Evolutionary conservation across 192 early-diverging fungal species (phyloP).

Genomic region (Ambispora gerdemannii): DNA sequence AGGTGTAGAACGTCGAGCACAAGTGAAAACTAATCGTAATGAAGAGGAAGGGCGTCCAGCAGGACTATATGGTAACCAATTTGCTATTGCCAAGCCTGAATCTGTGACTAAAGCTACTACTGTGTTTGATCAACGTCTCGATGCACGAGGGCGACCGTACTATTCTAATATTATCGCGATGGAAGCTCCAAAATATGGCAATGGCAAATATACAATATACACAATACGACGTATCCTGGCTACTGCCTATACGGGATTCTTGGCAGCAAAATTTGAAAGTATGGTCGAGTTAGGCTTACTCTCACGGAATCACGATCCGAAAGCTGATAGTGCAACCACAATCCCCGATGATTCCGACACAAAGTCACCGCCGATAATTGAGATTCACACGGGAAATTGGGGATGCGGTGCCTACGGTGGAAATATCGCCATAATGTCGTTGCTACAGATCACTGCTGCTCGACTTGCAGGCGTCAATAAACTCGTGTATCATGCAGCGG

Average conservation of each 20-base stretch:
- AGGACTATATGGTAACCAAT: slow-evolving; percentile 25
- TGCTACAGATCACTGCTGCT: slow-evolving; percentile 25
- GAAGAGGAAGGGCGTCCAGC: not conserved
- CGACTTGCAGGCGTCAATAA: slow-evolving; percentile 26
- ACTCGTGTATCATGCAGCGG: slow-evolving; percentile 19
- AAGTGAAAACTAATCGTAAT: slow-evolving; percentile 17
- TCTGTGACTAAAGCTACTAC: slow-evolving; percentile 5
- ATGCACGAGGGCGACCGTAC: not conserved
- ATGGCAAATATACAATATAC: not conserved
- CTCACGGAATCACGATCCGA: not conserved
- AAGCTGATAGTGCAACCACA: slow-evolving; percentile 2
- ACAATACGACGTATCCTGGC: slow-evolving; percentile 13
- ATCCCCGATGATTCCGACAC: not conserved
- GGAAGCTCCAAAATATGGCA: slow-evolving; percentile 29
- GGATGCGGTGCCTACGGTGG: slow-evolving; percentile 33
- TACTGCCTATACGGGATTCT: slow-evolving; percentile 26
- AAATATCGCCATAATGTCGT: slow-evolving; percentile 27
- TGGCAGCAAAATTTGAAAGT: slow-evolving; percentile 28
- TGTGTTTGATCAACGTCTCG: slow-evolving; percentile 22
- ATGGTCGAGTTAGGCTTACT: slow-evolving; percentile 16
- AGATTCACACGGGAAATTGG: slow-evolving; percentile 32
- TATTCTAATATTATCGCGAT: slow-evolving; percentile 29
- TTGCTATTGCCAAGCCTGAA: not conserved
- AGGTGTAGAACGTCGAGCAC: slow-evolving; percentile 17
- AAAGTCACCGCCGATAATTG: not conserved